Evolutionary conservation across 2,329 filamentous ascomycete species (phyloP).

Genomic region (Alternaria atra): DNA sequence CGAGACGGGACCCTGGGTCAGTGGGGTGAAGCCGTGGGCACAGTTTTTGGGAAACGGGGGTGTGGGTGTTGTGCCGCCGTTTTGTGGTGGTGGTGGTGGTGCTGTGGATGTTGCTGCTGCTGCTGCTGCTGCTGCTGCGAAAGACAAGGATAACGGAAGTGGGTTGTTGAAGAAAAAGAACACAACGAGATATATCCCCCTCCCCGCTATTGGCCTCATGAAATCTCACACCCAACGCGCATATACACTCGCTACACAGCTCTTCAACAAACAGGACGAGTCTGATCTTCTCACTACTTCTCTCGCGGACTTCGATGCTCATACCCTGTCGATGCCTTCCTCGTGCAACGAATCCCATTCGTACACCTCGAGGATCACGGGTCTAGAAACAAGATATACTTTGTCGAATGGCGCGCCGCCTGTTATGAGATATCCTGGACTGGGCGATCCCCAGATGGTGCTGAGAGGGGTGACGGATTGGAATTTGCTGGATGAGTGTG

Average conservation of each 20-base stretch:
- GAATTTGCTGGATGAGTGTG: conserved; percentile 29
- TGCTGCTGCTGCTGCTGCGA: too few species aligned
- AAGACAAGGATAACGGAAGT: neutral
- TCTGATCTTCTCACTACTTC: neutral
- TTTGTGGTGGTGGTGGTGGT: neutral
- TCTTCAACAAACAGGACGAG: neutral
- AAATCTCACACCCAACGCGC: conserved; percentile 29
- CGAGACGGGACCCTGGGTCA: conserved; percentile 25
- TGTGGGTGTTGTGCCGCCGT: conserved; percentile 27
- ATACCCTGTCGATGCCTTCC: neutral
- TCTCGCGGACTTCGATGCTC: conserved; percentile 9
- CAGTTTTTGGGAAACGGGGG: conserved; percentile 34
- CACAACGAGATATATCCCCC: conserved; percentile 31
- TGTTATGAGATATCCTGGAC: conserved; percentile 17
- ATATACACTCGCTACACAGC: neutral
- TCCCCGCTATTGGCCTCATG: conserved; percentile 36
- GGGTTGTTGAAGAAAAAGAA: too few species aligned
- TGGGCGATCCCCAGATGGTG: conserved; percentile 19
- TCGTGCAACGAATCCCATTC: neutral
- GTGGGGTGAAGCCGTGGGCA: conserved; percentile 40
- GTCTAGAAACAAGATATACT: conserved; percentile 7
- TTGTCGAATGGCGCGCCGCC: conserved; percentile 26
- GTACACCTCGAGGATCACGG: neutral
- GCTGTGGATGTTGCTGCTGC: neutral
- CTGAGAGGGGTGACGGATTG: neutral